A percentile compares a stretch with the other conserved stretches of the same genome.
These are phyloP conservation scores for Mariannaea sp. DNA, from an alignment of 2,329 filamentous ascomycete genomes.

Conservation along the genomic window DNA sequence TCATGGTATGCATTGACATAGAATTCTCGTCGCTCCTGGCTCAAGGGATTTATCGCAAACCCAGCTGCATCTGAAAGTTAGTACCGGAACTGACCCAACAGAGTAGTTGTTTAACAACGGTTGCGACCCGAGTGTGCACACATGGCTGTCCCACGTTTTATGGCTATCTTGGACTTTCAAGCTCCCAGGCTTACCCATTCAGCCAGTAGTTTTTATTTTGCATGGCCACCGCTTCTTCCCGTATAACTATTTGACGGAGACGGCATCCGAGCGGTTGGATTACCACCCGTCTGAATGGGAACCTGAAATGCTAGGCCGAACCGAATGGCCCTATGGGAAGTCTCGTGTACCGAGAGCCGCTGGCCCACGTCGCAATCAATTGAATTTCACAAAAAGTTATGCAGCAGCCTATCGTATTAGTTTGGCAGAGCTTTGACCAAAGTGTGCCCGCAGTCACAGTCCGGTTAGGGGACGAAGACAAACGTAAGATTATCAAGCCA, in stretches of 20 bases:
- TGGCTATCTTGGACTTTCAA: background rate
- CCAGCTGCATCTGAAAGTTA: slow-evolving; percentile 20
- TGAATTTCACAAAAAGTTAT: no score
- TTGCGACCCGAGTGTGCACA: background rate
- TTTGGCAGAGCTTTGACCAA: slow-evolving; percentile 3
- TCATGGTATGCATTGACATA: slow-evolving; percentile 14
- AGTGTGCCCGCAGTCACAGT: slow-evolving; percentile 1
- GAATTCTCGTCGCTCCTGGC: slow-evolving; percentile 13
- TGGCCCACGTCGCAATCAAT: no score
- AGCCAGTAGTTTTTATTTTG: background rate
- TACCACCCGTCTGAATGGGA: slow-evolving; percentile 5
- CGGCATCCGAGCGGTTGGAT: slow-evolving; percentile 18
- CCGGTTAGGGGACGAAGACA: slow-evolving; percentile 3
- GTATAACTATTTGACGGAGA: slow-evolving; percentile 30
- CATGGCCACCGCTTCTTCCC: slow-evolving; percentile 14
- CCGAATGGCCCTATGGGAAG: slow-evolving; percentile 3
- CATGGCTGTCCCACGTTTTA: background rate
- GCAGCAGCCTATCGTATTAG: no score
- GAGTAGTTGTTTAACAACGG: slow-evolving; percentile 4
- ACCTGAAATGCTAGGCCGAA: background rate
- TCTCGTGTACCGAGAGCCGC: slow-evolving; percentile 7
- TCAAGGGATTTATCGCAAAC: slow-evolving; percentile 15
- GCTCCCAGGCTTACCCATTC: background rate
- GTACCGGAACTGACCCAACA: slow-evolving; percentile 14
- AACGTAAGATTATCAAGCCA: slow-evolving; percentile 6